Percentiles rank a stretch among this genome's conserved stretches.
Evolutionary conservation across 2,329 filamentous ascomycete genomes (phyloP).

Genomic region (Nigrospora sphaerica): DNA sequence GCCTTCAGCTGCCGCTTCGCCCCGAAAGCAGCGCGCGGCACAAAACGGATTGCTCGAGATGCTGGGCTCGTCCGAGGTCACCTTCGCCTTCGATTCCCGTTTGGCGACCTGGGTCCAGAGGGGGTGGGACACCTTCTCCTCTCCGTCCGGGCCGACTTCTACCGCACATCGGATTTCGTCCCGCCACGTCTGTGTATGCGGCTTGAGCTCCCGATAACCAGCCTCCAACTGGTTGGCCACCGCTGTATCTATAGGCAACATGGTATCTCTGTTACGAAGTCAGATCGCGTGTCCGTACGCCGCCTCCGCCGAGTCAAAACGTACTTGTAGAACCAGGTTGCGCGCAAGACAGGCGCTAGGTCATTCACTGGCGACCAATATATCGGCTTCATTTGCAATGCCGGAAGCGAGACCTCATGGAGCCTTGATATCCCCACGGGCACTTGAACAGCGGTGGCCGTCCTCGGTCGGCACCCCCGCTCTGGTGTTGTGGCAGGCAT

Average conservation of each 20-base stretch:
- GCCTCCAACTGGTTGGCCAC: slow-evolving; percentile 89
- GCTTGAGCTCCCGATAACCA: slow-evolving; percentile 80
- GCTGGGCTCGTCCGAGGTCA: slow-evolving; percentile 24
- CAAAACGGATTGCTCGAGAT: slow-evolving; percentile 52
- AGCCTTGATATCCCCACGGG: slow-evolving; percentile 85
- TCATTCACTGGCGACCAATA: slow-evolving; percentile 97
- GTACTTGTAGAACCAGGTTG: slow-evolving; percentile 91
- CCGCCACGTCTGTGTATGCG: slow-evolving; percentile 87
- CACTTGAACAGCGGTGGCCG: slow-evolving; percentile 45
- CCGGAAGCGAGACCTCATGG: slow-evolving; percentile 79
- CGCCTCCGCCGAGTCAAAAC: slow-evolving; percentile 2
- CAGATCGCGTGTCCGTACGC: slow-evolving; percentile 4
- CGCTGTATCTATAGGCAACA: slow-evolving; percentile 77
- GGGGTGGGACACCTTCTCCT: slow-evolving; percentile 81
- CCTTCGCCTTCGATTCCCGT: slow-evolving; percentile 24
- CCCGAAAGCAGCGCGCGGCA: slow-evolving; percentile 51
- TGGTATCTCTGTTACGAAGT: slow-evolving; percentile 55
- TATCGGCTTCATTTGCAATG: slow-evolving; percentile 85
- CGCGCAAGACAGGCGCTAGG: slow-evolving; percentile 71
- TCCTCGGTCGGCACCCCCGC: slow-evolving; percentile 10
- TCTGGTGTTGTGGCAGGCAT: slow-evolving; percentile 11
- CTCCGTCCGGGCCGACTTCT: slow-evolving; percentile 80
- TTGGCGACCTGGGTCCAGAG: slow-evolving; percentile 63
- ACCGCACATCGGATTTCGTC: slow-evolving; percentile 87
- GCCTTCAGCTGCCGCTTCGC: slow-evolving; percentile 52